Conservation (phyloP, 2,329 filamentous ascomycete genomes). For the Xylariaceae sp. region DNA sequence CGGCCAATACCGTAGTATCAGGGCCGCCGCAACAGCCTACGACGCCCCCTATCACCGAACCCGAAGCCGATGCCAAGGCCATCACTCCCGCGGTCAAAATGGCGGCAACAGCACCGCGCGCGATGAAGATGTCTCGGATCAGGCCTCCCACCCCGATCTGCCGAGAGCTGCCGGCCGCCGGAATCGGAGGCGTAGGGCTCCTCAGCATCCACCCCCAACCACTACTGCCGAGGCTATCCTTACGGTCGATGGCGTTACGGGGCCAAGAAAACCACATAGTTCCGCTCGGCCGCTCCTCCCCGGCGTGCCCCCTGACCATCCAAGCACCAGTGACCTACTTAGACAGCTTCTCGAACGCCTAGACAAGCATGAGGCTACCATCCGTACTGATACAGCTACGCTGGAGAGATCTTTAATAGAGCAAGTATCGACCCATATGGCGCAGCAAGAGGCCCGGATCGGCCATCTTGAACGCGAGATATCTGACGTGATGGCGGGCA, state of each 20-base stretch:
- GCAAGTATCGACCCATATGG: neutral
- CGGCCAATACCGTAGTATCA: neutral
- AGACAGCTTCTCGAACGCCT: neutral
- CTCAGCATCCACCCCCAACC: neutral
- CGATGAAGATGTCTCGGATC: neutral
- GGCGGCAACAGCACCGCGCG: neutral
- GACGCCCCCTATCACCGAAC: slow-evolving; percentile 3
- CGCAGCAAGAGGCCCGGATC: neutral
- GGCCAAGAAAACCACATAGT: neutral
- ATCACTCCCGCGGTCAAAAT: neutral
- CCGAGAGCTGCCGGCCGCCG: neutral
- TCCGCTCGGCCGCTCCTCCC: neutral
- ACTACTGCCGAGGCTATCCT: neutral
- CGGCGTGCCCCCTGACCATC: neutral
- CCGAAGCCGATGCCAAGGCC: neutral
- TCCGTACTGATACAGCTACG: neutral
- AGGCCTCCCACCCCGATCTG: neutral
- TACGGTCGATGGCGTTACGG: neutral
- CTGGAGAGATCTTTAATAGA: neutral
- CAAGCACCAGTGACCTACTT: neutral
- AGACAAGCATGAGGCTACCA: neutral
- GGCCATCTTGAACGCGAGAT: neutral
- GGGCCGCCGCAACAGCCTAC: neutral
- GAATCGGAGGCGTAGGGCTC: neutral
- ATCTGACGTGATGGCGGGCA: neutral